Percentiles rank a stretch among this genome's conserved stretches.
These are phyloP conservation scores for Monilinia aucupariae DNA, from an alignment of 2,329 filamentous ascomycete genomes.

Conservation along the genomic window DNA sequence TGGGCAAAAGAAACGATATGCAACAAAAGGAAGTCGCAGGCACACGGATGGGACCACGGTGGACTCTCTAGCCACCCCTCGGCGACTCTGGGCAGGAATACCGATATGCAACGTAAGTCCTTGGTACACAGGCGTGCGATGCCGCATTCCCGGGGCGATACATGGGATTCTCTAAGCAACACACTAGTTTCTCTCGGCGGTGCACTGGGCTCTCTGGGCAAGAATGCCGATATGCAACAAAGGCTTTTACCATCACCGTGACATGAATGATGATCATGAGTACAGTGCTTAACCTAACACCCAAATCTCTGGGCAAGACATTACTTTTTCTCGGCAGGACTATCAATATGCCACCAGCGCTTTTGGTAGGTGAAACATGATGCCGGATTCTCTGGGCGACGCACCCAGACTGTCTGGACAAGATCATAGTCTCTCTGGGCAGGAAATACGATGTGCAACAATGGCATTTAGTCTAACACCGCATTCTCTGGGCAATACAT, in stretches of 20 bases:
- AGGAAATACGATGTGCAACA: too few species aligned
- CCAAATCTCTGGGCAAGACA: neutral
- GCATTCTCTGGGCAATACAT: too few species aligned
- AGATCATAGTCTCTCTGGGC: too few species aligned
- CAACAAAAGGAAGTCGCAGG: neutral
- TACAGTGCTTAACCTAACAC: too few species aligned
- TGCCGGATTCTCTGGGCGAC: neutral
- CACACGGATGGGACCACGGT: too few species aligned
- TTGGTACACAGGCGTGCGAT: neutral
- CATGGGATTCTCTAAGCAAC: neutral
- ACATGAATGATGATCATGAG: too few species aligned
- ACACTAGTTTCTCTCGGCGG: neutral
- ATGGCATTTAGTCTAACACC: too few species aligned
- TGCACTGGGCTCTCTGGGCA: neutral
- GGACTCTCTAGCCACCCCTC: too few species aligned
- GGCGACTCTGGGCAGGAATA: neutral
- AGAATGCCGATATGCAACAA: neutral
- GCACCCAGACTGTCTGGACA: neutral
- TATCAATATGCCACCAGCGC: neutral
- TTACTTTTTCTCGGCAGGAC: neutral
- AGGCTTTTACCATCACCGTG: neutral
- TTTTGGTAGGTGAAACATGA: too few species aligned
- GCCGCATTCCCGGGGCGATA: neutral
- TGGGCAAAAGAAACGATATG: neutral
- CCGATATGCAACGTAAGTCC: neutral